phyloP scores from a whole-genome alignment of 768 basidiomycete species.

The Dendrothele bispora region DNA sequence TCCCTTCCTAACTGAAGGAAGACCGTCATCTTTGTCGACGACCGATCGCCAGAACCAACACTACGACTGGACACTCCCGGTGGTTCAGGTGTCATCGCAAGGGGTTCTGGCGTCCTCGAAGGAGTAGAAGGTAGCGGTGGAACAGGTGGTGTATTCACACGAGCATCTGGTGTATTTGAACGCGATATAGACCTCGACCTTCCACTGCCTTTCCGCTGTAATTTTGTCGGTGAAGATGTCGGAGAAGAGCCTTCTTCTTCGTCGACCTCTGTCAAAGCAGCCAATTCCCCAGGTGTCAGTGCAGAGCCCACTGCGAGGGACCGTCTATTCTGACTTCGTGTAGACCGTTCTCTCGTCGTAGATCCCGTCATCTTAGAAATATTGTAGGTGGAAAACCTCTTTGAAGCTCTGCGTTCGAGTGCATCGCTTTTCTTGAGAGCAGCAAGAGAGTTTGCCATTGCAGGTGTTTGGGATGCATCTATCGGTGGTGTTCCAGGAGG shows the following conservation, averaged over 20 bases:
- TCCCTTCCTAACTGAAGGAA: slow-evolving; percentile 90
- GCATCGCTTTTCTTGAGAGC: slow-evolving; percentile 86
- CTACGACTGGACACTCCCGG: slow-evolving; percentile 6
- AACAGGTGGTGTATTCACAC: slow-evolving; percentile 36
- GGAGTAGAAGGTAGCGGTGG: slow-evolving; percentile 51
- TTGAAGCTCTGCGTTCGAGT: slow-evolving; percentile 89
- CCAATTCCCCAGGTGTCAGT: slow-evolving; percentile 70
- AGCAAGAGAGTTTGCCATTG: slow-evolving; percentile 78
- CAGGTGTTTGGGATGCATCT: slow-evolving; percentile 49
- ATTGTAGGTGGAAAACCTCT: slow-evolving; percentile 93
- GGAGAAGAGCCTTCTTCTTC: slow-evolving; percentile 48
- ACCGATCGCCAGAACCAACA: slow-evolving; percentile 9
- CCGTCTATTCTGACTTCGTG: slow-evolving; percentile 57
- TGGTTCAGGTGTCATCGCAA: slow-evolving; percentile 14
- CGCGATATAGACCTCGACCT: slow-evolving; percentile 29
- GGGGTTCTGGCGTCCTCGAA: slow-evolving; percentile 37
- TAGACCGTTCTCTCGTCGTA: slow-evolving; percentile 45
- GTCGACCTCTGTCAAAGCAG: slow-evolving; percentile 72
- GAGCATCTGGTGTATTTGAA: slow-evolving; percentile 38
- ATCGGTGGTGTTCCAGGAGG: slow-evolving; percentile 38
- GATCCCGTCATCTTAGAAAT: slow-evolving; percentile 89
- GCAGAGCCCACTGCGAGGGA: slow-evolving; percentile 64
- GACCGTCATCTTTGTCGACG: slow-evolving; percentile 54
- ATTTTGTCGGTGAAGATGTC: slow-evolving; percentile 2
- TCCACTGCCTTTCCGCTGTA: slow-evolving; percentile 22